Evolutionary conservation across 1,139 yeast genomes (phyloP).

Genomic region (Nadsonia starkeyi-henricii): DNA sequence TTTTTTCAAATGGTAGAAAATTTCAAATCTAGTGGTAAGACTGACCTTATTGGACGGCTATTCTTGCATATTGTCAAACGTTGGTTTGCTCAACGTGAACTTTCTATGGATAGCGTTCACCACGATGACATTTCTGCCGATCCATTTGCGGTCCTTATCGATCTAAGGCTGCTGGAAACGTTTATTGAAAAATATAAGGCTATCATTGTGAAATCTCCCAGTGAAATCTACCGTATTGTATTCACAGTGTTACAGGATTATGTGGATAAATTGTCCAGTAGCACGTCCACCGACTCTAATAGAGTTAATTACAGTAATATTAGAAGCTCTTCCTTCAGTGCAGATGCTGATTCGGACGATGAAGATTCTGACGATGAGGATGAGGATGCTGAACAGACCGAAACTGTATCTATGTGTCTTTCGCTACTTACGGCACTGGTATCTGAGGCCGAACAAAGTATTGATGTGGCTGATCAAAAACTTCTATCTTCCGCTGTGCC

Average conservation of each 20-base stretch:
- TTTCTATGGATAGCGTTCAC: background rate
- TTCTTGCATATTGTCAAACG: background rate
- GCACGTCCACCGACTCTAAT: background rate
- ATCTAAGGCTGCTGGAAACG: slow-evolving; percentile 50
- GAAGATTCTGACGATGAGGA: background rate
- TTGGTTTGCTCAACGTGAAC: background rate
- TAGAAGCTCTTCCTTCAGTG: background rate
- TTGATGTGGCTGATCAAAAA: background rate
- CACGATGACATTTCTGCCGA: slow-evolving; percentile 16
- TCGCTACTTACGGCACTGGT: background rate
- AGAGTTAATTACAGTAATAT: background rate
- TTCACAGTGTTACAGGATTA: background rate
- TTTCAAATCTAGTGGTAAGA: slow-evolving; percentile 27
- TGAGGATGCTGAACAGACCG: background rate
- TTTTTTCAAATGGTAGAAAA: slow-evolving; percentile 36
- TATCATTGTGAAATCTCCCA: slow-evolving; percentile 46
- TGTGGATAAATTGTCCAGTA: slow-evolving; percentile 8
- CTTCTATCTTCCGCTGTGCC: background rate
- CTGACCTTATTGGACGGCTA: background rate
- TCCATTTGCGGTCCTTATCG: slow-evolving; percentile 44
- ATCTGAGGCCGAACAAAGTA: background rate
- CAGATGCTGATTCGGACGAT: background rate
- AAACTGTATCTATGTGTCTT: background rate
- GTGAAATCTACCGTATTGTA: slow-evolving; percentile 39
- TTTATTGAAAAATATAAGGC: slow-evolving; percentile 49